These are phyloP conservation scores for Camelina neglecta DNA, from an alignment of 345 rosid genomes.

Conservation along the genomic window DNA sequence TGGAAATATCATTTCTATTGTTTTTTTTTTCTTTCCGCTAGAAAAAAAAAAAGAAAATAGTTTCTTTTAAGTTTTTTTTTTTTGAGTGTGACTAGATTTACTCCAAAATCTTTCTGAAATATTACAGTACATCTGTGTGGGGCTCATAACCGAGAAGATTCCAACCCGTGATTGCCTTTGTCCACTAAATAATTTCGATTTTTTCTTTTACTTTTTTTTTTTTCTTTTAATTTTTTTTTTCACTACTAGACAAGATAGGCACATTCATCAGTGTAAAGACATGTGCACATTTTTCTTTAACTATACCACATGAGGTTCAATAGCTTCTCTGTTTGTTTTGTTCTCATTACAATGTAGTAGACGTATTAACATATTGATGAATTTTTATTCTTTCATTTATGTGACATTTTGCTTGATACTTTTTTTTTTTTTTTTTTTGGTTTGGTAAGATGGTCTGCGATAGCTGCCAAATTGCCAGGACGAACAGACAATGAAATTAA, in stretches of 20 bases:
- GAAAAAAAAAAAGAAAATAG: too few species aligned
- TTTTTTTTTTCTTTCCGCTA: too few species aligned
- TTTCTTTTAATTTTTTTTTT: neutral
- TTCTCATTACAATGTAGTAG: constrained; percentile 2
- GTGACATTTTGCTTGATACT: neutral
- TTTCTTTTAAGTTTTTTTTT: too few species aligned
- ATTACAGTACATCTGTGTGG: constrained; percentile 12
- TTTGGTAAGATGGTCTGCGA: constrained; percentile 57
- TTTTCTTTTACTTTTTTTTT: neutral
- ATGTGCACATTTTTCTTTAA: constrained; percentile 28
- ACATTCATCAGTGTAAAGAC: constrained; percentile 39
- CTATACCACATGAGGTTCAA: constrained; percentile 6
- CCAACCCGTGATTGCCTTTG: constrained; percentile 48
- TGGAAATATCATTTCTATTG: neutral
- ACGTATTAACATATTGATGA: neutral
- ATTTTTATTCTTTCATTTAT: neutral
- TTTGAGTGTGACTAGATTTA: constrained; percentile 1
- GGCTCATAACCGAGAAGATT: constrained; percentile 36
- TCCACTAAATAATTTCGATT: constrained; percentile 12
- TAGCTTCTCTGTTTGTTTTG: constrained; percentile 1
- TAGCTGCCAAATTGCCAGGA: constrained; percentile 57
- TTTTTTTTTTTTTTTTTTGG: neutral
- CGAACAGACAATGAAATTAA: constrained; percentile 64
- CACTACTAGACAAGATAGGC: constrained; percentile 41
- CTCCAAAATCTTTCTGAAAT: constrained; percentile 8